Evolutionary conservation across 1,284 basidiomycete genomes (phyloP), one percentile per base, ranked within the genome.

Genomic region (Wolfiporia cocos): DNA sequence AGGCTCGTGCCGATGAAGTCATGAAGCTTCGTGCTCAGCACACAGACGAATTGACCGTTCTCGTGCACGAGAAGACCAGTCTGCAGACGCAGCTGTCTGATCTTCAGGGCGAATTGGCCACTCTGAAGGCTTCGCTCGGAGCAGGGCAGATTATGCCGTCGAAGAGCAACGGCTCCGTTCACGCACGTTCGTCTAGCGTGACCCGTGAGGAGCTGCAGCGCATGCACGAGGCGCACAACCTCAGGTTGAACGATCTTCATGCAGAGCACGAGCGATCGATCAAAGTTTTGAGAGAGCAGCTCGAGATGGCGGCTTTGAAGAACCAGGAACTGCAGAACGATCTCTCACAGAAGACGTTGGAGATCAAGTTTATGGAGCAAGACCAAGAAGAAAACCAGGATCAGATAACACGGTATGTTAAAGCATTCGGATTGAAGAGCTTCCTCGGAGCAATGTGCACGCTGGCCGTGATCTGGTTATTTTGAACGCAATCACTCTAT

Each of bases 181-280:
- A 69, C 6, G 65, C 66, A 22, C 63, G 67, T n/a, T 58, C 69
- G 15, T 66, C 74, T 30, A 71, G 68, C 9, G 76, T 86, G 9
- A 75, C 83, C 28, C 79, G 78, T 53, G 85, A 89, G 48, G 85
- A 89, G 44, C 64, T 90, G 34, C 77, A 80, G 58, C 76, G 71
- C 53, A 62, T 84, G 58, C 84, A 88, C 51, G 83, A 87, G 58
- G 87, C 86, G 5, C 87, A 88, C 59, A 90, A 86, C 55, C 68
- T 83, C 49, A 90, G 85, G 66, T 66, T 92, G 53, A 70, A 84
- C 49, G 87, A 92, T 60, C 57, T 92, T 46, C 71, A 86, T 56
- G 78, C 82, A 23, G 76, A 76, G 34, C 79, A 91, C 54, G 79
- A 82, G 37, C 81, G 78, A 53, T 66, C 68, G 26, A 64, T 82